A percentile compares a stretch with the other conserved stretches of the same genome.
Conservation (phyloP, 2,329 filamentous ascomycete species). For the Pseudogymnoascus sp. region DNA sequence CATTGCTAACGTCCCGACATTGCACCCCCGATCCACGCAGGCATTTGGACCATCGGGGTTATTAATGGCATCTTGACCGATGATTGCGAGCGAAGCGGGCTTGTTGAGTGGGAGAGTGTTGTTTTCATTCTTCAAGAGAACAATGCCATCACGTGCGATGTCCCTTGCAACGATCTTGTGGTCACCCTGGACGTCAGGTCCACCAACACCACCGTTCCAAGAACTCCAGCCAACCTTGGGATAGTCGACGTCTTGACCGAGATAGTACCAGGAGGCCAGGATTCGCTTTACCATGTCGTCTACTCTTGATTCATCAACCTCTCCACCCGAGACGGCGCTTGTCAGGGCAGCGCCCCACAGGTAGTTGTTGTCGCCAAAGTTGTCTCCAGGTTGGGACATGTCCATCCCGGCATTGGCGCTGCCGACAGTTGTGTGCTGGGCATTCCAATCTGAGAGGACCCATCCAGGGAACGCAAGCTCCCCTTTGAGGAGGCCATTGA, state of each 20-base stretch:
- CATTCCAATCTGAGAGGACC: slow-evolving; percentile 65
- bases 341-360: slow-evolving; percentile 49
- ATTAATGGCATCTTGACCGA: slow-evolving; percentile 54
- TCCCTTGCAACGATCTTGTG: slow-evolving; percentile 55
- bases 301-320: slow-evolving; percentile 49
- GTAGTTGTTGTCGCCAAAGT: slow-evolving; percentile 42
- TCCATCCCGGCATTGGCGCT: slow-evolving; percentile 60
- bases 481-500: slow-evolving; percentile 57
- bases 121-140: slow-evolving; percentile 59
- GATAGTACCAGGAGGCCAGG: slow-evolving; percentile 52
- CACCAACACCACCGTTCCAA: slow-evolving; percentile 22
- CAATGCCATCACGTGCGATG: slow-evolving; percentile 47
- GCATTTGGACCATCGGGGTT: slow-evolving; percentile 56
- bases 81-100: slow-evolving; percentile 46
- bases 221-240: slow-evolving; percentile 43
- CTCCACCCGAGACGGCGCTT: slow-evolving; percentile 45
- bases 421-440: slow-evolving; percentile 62
- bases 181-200: slow-evolving; percentile 44
- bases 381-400: slow-evolving; percentile 72
- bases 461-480: slow-evolving; percentile 72
- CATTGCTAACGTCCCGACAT: slow-evolving; percentile 56
- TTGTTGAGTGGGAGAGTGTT: slow-evolving; percentile 48
- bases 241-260: slow-evolving; percentile 39
- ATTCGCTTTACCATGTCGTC: slow-evolving; percentile 61
- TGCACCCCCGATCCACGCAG: slow-evolving; percentile 53